Evolutionary conservation across 495 filamentous ascomycete species (phyloP).

Genomic region (Rusavskia elegans): DNA sequence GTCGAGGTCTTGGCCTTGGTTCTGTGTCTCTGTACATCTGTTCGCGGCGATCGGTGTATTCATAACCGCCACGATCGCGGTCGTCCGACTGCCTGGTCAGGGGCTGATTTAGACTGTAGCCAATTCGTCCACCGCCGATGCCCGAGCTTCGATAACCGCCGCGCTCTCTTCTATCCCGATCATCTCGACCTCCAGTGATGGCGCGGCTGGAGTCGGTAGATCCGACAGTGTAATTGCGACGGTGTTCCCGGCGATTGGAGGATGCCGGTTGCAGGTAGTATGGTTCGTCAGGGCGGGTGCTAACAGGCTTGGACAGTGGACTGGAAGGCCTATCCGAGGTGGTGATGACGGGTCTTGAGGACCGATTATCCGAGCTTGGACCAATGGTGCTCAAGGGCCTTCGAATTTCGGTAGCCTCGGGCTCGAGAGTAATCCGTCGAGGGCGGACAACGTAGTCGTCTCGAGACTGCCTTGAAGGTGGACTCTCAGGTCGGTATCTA

Average conservation of each 20-base stretch:
- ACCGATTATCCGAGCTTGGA: constrained; percentile 5
- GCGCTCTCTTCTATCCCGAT: constrained; percentile 7
- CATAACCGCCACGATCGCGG: constrained; percentile 48
- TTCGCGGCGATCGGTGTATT: constrained; percentile 56
- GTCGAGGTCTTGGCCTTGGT: constrained; percentile 27
- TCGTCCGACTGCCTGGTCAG: constrained; percentile 17
- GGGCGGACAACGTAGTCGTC: constrained; percentile 12
- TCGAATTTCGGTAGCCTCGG: constrained; percentile 1
- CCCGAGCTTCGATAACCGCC: constrained; percentile 4
- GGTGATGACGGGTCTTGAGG: constrained; percentile 12
- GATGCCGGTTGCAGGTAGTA: constrained; percentile 13
- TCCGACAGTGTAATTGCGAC: constrained; percentile 10
- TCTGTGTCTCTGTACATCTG: constrained; percentile 48
- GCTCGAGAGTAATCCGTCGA: constrained; percentile 9
- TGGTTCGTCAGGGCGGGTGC: constrained; percentile 9
- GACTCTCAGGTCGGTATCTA: constrained; percentile 3
- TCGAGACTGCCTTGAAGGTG: constrained; percentile 6
- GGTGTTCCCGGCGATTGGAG: constrained; percentile 9
- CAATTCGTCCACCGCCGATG: constrained; percentile 3
- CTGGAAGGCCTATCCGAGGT: constrained; percentile 10
- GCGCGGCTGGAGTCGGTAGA: constrained; percentile 6
- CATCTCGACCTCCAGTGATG: constrained; percentile 3
- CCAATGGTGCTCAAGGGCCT: constrained; percentile 10
- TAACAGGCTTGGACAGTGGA: constrained; percentile 9
- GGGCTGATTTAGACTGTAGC: constrained; percentile 4